Base-by-base conservation (phyloP, 1,284 basidiomycete species). In the Megacollybia platyphylla region DNA sequence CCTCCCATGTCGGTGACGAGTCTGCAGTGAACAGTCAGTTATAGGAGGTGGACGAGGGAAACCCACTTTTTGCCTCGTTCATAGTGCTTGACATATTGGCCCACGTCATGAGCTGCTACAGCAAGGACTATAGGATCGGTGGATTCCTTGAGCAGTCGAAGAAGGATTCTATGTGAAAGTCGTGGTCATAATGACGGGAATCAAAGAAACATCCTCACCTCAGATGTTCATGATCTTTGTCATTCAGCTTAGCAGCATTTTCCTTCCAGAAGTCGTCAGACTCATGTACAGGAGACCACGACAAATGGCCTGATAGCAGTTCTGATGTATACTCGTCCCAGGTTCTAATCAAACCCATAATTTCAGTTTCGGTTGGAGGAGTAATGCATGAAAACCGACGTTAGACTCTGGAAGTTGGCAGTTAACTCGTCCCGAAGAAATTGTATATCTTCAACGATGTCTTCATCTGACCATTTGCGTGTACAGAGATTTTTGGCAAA, bases 181-280 rank as follows among this genome's bases (percentile, higher is more conserved):
- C 29, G 18, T 18, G 13, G 17, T 36, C 3, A 7, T 24, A 9
- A 28, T 15, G 18, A 20, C 5, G 5, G 4, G 15, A 36, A 29
- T 42, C 31, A 17, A 3, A 31, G n/a, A 41, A 36, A 7, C 1
- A 38, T 17, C 34, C 51, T 41, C 42, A 91, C 89, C 84, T 90
- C 46, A 94, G 70, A 48, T 87, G 80, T 52, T 81, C 78, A 48
- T 80, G 73, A 54, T 87, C 80, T 45, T 74, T 77, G 48, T 93
- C 89, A 51, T 88, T 87, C 40, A 97, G 63, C 56, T 80, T 89
- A 5, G 64, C 62, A 0, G 86, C 90, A 56, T 98, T 97, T 64
- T 94, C 90, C 56, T 87, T 89, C 94, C 94, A 98, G 64, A 99
- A 99, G 41, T 91, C 80, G 46, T 97, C 94, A 5, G 87, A 89